Evolutionary conservation across 306 rosid species (phyloP), one percentile per base, ranked within the genome.

Genomic region (Quercus suber): DNA sequence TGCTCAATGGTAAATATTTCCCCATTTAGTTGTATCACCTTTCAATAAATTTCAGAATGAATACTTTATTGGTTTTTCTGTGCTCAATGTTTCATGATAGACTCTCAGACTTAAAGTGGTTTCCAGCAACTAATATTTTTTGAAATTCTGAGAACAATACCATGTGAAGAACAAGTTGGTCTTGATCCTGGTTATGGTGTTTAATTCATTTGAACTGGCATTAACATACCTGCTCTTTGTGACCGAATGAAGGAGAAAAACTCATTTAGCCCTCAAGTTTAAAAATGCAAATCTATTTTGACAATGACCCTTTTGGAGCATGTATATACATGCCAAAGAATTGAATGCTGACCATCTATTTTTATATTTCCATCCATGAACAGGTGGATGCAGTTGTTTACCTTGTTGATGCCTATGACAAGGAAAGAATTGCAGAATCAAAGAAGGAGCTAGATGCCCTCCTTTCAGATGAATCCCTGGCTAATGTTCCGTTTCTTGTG

Each of bases 351-450:
- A 73, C 55, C 5, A 2, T 56, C 4, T 69, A 4, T 59, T 7
- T 5, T 23, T 45, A 53, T 73, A 27, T 76, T 41, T 30, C 25
- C 73, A 83, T 88, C 78, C 49, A 21, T 80, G 76, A 88, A 81
- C 69, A 92, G 97, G 97, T 92, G 81, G 97, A 92, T 89, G 94
- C 93, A 69, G 97, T 92, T 33, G 76, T 92, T 37, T 92, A 90
- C 86, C 82, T 92, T 58, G 97, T 92, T 23, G 97, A 92, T 9
- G 94, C 97, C 55, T 84, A 2, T 60, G 97, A 92, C 86, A 90
- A 86, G 82, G 93, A 87, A 73, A 92, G 97, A 60, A 82, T 92
- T 79, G 55, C 88, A 1, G 97, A 92, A 76, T 80, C 97, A 18
- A 92, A 87, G 84, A 89, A 55, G 84, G 97, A 92, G 87, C 84